Conservation (phyloP, 2,329 filamentous ascomycete species). For the Botrytis pseudocinerea region DNA sequence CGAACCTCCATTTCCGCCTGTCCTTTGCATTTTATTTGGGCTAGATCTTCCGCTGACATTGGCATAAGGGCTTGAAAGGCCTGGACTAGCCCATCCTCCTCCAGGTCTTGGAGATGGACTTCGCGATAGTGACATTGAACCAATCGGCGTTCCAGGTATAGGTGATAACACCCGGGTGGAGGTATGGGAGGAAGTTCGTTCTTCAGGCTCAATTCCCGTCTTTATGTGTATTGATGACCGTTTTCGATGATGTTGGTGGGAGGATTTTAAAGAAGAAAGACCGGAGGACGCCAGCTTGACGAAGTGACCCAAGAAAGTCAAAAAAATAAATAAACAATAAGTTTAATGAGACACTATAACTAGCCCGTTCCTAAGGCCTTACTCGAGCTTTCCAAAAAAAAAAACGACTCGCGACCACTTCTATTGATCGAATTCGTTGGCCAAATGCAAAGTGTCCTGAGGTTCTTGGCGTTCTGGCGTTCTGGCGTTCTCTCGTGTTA, state of each 20-base stretch:
- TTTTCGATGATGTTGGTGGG: slow-evolving; percentile 23
- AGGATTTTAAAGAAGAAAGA: slow-evolving; percentile 19
- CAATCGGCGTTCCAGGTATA: slow-evolving; percentile 52
- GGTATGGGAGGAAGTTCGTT: slow-evolving; percentile 26
- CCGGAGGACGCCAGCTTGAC: slow-evolving; percentile 24
- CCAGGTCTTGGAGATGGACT: slow-evolving; percentile 82
- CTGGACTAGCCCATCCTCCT: slow-evolving; percentile 87
- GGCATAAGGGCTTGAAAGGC: slow-evolving; percentile 64
- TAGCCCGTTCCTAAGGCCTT: not conserved
- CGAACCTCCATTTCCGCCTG: slow-evolving; percentile 53
- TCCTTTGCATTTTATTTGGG: slow-evolving; percentile 52
- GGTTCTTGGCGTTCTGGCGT: slow-evolving; percentile 22
- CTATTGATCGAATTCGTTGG: slow-evolving; percentile 4
- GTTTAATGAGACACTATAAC: not conserved
- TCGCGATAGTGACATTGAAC: slow-evolving; percentile 78
- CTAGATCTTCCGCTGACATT: slow-evolving; percentile 65
- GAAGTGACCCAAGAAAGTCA: not conserved
- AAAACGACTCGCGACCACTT: not conserved
- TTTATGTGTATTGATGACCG: slow-evolving; percentile 26
- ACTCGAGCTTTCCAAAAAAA: not conserved
- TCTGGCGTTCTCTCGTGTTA: slow-evolving; percentile 15
- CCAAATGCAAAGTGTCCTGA: slow-evolving; percentile 22
- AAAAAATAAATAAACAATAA: not conserved
- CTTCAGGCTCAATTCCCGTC: slow-evolving; percentile 19
- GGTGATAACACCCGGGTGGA: slow-evolving; percentile 33